phyloP scores from a whole-genome alignment of 331 rosid species.

The Dryas integrifolia region DNA sequence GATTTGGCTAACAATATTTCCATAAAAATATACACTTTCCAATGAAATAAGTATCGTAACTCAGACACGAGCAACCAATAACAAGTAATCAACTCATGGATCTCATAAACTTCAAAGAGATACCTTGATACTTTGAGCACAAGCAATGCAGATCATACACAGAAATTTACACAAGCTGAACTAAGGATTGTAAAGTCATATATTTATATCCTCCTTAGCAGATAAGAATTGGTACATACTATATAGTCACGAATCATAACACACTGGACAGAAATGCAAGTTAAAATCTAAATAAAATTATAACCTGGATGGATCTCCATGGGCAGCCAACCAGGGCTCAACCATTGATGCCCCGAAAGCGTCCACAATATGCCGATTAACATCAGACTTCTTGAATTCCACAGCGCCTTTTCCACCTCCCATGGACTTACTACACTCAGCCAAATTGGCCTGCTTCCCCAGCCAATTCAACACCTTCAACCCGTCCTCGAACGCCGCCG shows the following conservation, averaged over 20 bases:
- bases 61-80: too few species aligned
- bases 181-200: neutral
- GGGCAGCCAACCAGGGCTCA: conserved; percentile 97
- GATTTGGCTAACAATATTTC: neutral
- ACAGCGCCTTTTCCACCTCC: conserved; percentile 39
- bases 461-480: conserved; percentile 89
- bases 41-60: neutral
- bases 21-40: neutral
- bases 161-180: conserved; percentile 2
- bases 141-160: neutral
- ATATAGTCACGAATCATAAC: neutral
- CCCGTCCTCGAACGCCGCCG: conserved; percentile 90
- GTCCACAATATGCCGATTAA: conserved; percentile 61
- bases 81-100: neutral
- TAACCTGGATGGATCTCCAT: conserved; percentile 87
- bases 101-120: neutral
- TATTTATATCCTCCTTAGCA: neutral
- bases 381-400: conserved; percentile 61
- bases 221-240: neutral
- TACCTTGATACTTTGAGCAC: neutral
- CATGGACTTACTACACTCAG: conserved; percentile 75
- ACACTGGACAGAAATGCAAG: neutral
- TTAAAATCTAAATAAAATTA: neutral
- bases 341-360: conserved; percentile 79
- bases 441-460: conserved; percentile 89